phyloP scores from a whole-genome alignment of 345 rosid species.

The Gossypium thurberi region DNA sequence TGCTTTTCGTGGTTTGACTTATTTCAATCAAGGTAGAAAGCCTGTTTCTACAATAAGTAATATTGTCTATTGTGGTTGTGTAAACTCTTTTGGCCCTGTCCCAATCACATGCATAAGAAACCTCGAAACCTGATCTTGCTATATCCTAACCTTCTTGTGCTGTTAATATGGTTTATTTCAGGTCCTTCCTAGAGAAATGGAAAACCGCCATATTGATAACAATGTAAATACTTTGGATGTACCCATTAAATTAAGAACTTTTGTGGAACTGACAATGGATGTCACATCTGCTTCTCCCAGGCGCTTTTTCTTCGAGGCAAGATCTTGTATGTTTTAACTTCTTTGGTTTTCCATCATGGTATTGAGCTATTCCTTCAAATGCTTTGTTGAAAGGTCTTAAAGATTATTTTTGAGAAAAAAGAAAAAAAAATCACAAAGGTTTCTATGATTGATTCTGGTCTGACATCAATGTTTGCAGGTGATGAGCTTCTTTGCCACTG shows the following conservation, averaged over 20 bases:
- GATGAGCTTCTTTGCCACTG: slow-evolving; percentile 82
- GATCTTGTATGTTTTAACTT: slow-evolving; percentile 26
- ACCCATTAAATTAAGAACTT: slow-evolving; percentile 62
- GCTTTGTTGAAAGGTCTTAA: not conserved
- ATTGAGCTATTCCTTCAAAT: not conserved
- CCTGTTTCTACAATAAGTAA: not conserved
- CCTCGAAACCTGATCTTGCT: not conserved
- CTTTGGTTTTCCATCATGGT: not conserved
- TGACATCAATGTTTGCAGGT: slow-evolving; percentile 37
- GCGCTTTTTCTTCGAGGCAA: slow-evolving; percentile 90
- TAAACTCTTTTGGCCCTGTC: not conserved
- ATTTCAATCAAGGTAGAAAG: not conserved
- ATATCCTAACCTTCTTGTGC: slow-evolving; percentile 1
- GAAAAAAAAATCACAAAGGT: not conserved
- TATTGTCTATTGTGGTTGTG: not conserved
- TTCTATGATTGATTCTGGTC: not conserved
- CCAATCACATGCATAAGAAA: not conserved
- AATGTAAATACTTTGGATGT: slow-evolving; percentile 18
- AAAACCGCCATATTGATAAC: slow-evolving; percentile 21
- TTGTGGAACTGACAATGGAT: slow-evolving; percentile 89
- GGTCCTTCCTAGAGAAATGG: slow-evolving; percentile 50
- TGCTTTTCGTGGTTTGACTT: not conserved
- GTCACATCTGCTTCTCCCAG: slow-evolving; percentile 88
- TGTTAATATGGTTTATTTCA: slow-evolving; percentile 26
- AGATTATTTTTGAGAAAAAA: not conserved